phyloP scores from a whole-genome alignment of 2,329 filamentous ascomycete species.

The Colletotrichum endophyticum region DNA sequence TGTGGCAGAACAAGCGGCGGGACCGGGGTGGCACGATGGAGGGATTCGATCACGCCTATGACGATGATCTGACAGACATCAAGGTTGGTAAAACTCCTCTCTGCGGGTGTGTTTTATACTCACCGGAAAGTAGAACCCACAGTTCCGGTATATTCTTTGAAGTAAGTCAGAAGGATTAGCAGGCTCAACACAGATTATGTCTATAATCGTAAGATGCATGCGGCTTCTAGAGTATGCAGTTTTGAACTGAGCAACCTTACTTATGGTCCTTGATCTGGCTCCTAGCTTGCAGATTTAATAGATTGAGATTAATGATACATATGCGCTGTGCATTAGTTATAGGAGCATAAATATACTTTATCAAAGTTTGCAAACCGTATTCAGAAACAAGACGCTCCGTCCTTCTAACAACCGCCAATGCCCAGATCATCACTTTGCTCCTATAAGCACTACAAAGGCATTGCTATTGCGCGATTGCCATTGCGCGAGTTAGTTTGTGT shows the following conservation, averaged over 20 bases:
- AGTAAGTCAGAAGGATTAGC: not conserved
- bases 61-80: slow-evolving; percentile 55
- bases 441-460: not conserved
- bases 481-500: not conserved
- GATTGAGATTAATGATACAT: not conserved
- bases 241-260: not conserved
- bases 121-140: slow-evolving; percentile 22
- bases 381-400: not conserved
- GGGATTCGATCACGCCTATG: slow-evolving; percentile 56
- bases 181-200: not conserved
- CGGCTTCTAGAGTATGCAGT: not conserved
- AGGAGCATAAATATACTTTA: not conserved
- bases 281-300: not conserved
- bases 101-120: not conserved
- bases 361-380: not conserved
- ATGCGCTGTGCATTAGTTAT: not conserved
- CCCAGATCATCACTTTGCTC: not conserved
- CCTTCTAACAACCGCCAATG: not conserved
- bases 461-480: not conserved
- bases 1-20: slow-evolving; percentile 46
- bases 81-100: slow-evolving; percentile 23
- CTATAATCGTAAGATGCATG: not conserved
- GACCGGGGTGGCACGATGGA: slow-evolving; percentile 48
- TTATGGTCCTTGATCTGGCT: not conserved
- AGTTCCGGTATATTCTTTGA: slow-evolving; percentile 28